Conservation (phyloP, 495 filamentous ascomycete species). For the Hypomontagnella monticulosa region DNA sequence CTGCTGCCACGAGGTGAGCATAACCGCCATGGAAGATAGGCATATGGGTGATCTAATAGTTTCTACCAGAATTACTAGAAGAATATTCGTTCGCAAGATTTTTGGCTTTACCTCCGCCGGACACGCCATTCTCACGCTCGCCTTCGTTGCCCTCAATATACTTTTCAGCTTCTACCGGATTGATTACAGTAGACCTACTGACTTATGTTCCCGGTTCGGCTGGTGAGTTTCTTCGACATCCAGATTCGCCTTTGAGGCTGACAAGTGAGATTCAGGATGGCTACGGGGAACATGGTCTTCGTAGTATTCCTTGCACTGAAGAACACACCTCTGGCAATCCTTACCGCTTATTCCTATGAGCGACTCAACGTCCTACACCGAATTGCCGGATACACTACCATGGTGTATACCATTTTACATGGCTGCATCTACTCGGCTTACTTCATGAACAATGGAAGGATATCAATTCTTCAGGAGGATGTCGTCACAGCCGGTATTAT, state of each 20-base stretch:
- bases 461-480: slow-evolving; percentile 47
- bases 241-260: background rate
- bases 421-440: slow-evolving; percentile 53
- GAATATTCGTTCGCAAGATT: slow-evolving; percentile 55
- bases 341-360: slow-evolving; percentile 69
- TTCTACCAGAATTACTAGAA: slow-evolving; percentile 46
- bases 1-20: slow-evolving; percentile 34
- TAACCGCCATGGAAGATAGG: background rate
- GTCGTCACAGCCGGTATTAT: slow-evolving; percentile 58
- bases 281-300: slow-evolving; percentile 61
- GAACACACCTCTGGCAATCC: slow-evolving; percentile 66
- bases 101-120: slow-evolving; percentile 63
- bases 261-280: slow-evolving; percentile 55
- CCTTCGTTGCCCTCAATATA: slow-evolving; percentile 62
- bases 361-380: slow-evolving; percentile 68
- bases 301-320: slow-evolving; percentile 68
- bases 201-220: slow-evolving; percentile 55
- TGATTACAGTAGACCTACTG: slow-evolving; percentile 43
- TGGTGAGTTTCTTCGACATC: slow-evolving; percentile 52
- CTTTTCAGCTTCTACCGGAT: slow-evolving; percentile 59
- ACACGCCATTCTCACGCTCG: slow-evolving; percentile 55
- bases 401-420: slow-evolving; percentile 57
- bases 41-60: slow-evolving; percentile 14
- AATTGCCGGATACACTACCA: slow-evolving; percentile 64
- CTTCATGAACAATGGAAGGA: slow-evolving; percentile 44